Evolutionary conservation across 805 yeast genomes (phyloP).

Genomic region (Saccharomyces kudriavzevii): DNA sequence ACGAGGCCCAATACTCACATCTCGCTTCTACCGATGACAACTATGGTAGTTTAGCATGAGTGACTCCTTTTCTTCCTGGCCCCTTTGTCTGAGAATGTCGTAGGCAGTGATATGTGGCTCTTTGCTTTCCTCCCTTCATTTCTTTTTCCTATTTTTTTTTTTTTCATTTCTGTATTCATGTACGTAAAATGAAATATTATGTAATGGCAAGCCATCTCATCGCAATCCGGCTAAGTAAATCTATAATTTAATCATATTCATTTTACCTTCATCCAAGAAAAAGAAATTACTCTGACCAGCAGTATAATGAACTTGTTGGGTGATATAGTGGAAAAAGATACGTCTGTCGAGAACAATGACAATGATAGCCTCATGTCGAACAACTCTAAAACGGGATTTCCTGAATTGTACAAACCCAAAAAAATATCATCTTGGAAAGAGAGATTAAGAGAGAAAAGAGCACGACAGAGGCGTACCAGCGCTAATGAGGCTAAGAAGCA

Average conservation of each 20-base stretch:
- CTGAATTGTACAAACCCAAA: conserved; percentile 28
- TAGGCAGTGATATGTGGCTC: neutral
- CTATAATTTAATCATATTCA: neutral
- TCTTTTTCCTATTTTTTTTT: neutral
- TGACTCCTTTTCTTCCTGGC: neutral
- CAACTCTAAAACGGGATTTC: conserved; percentile 22
- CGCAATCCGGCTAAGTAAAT: neutral
- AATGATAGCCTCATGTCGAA: neutral
- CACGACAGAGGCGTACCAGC: conserved; percentile 6
- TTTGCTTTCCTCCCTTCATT: neutral
- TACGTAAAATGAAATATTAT: neutral
- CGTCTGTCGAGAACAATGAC: conserved; percentile 9
- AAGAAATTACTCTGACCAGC: neutral
- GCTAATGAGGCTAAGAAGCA: conserved; percentile 6
- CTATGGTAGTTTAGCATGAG: conserved; percentile 5
- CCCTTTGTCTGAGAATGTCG: neutral
- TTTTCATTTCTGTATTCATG: neutral
- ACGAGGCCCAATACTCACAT: conserved; percentile 1
- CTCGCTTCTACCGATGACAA: conserved; percentile 1
- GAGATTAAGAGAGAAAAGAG: conserved; percentile 33
- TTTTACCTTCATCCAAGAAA: neutral
- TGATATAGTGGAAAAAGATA: conserved; percentile 62
- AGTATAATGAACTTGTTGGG: conserved; percentile 55
- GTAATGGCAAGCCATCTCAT: neutral
- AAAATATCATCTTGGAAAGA: conserved; percentile 46